Base-by-base conservation (phyloP, 176 grass and related monocot species). In the Phragmites australis region DNA sequence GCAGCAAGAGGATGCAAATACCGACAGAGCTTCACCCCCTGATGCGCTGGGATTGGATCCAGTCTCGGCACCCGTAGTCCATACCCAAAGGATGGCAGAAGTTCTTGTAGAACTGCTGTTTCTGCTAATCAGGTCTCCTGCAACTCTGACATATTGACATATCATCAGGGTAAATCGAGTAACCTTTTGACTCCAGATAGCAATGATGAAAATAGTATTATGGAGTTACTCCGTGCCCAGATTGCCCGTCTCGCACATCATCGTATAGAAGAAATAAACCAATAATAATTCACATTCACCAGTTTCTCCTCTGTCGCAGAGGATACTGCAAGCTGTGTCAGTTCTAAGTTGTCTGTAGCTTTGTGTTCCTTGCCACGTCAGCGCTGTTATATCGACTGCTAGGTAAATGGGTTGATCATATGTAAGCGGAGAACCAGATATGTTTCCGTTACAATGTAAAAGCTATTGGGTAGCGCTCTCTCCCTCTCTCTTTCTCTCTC, bases 241-340 rank as follows among this genome's bases (percentile, higher is more conserved):
- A 85, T 56, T 62, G 27, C 47, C 27, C 31, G 25, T 49, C 29
- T 70, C 5, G 51, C 41, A 14, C 31, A 19, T n/a, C 48, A 72
- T 85, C 78, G 72, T 82, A 77, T 78, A 86, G 88, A 82, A 86
- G 88, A 82, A 82, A 89, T 82, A 82, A 77, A 70, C 42, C 39
- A 65, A 65, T 39, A 70, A 79, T 65, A 65, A 79, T 79, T 78
- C 12, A 0, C 66, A 68, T 58, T 70, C 37, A 22, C 44, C 6
- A 14, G 32, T 68, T 55, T 44, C 29, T 34, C 14, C 49, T 79
- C 60, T 39, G 23, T 5, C 37, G 10, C 43, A 37, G 17, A n/a
- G 1, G 27, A 64, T 37, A 48, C 59, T 65, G 60, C 45, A 65
- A 65, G 31, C 15, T 65, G 6, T 63, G 16, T 16, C 26, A 32